Conservation (phyloP, 2,329 filamentous ascomycete species). For the Fusarium duplospermum region DNA sequence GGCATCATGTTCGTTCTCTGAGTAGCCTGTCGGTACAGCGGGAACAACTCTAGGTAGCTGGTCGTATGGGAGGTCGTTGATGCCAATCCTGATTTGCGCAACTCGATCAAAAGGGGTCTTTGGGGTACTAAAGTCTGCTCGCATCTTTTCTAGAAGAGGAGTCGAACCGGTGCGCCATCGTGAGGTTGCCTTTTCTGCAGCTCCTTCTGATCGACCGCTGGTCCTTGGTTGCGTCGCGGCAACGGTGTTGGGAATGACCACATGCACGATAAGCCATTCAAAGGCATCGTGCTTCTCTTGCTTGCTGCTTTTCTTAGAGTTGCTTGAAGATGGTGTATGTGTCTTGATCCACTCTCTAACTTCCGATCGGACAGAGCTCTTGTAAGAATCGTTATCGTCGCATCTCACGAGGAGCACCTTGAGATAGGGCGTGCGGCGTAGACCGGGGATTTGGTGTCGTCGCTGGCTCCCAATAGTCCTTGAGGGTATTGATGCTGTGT, state of each 20-base stretch:
- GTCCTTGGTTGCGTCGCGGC: slow-evolving; percentile 82
- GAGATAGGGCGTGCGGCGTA: slow-evolving; percentile 92
- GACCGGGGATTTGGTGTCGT: slow-evolving; percentile 93
- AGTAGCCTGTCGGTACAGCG: slow-evolving; percentile 71
- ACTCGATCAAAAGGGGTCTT: slow-evolving; percentile 82
- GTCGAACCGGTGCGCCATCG: slow-evolving; percentile 84
- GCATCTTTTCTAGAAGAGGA: slow-evolving; percentile 89
- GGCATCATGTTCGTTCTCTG: slow-evolving; percentile 80
- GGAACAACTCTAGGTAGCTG: slow-evolving; percentile 71
- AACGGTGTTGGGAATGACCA: slow-evolving; percentile 87
- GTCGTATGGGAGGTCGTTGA: slow-evolving; percentile 76
- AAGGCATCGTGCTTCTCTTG: slow-evolving; percentile 96
- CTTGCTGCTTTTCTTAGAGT: slow-evolving; percentile 67
- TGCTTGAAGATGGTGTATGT: slow-evolving; percentile 70
- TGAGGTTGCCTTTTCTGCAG: slow-evolving; percentile 76
- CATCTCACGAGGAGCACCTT: slow-evolving; percentile 91
- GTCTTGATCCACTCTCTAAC: slow-evolving; percentile 92
- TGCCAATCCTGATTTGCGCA: slow-evolving; percentile 83
- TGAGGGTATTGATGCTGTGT: slow-evolving; percentile 49
- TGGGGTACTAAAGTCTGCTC: slow-evolving; percentile 80
- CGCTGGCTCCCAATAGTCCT: slow-evolving; percentile 58
- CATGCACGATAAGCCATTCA: slow-evolving; percentile 94
- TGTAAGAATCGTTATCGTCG: slow-evolving; percentile 96
- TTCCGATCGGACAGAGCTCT: slow-evolving; percentile 78
- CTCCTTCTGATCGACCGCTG: slow-evolving; percentile 64